phyloP scores from a whole-genome alignment of 2,329 filamentous ascomycete genomes.

The Corniculantispora saksenae region DNA sequence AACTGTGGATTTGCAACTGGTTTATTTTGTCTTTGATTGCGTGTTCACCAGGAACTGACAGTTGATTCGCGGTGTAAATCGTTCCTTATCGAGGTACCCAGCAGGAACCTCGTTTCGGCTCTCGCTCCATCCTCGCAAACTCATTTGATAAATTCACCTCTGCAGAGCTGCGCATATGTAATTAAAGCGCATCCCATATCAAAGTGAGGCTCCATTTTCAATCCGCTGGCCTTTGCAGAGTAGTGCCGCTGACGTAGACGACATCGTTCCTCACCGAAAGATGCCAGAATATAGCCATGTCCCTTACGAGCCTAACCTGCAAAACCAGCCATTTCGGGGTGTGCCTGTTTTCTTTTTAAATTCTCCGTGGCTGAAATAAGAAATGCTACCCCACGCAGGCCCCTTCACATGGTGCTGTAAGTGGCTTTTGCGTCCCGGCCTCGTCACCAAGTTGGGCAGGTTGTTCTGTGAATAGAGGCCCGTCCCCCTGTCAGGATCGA shows the following conservation, averaged over 20 bases:
- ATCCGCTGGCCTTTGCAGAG: not conserved
- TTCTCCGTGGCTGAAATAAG: too few relatives aligned
- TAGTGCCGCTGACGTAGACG: not conserved
- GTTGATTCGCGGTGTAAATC: too few relatives aligned
- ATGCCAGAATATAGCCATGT: too few relatives aligned
- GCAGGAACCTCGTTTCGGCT: not conserved
- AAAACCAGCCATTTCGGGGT: too few relatives aligned
- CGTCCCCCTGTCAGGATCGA: not conserved
- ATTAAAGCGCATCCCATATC: not conserved
- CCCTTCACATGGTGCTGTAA: not conserved
- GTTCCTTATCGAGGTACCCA: not conserved
- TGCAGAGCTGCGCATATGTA: not conserved
- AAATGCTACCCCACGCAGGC: not conserved
- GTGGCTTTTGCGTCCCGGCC: not conserved
- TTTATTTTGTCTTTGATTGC: slow-evolving; percentile 1
- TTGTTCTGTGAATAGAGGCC: not conserved
- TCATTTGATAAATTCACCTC: not conserved
- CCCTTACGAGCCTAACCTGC: too few relatives aligned
- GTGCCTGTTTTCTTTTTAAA: too few relatives aligned
- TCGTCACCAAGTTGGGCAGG: not conserved
- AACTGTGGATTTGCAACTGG: too few relatives aligned
- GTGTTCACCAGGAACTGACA: not conserved
- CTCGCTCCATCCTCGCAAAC: slow-evolving; percentile 5
- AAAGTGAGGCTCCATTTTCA: not conserved
- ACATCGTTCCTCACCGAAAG: not conserved